Conservation (phyloP, 352 stramenopile species). For the Phytophthora kernoviae region DNA sequence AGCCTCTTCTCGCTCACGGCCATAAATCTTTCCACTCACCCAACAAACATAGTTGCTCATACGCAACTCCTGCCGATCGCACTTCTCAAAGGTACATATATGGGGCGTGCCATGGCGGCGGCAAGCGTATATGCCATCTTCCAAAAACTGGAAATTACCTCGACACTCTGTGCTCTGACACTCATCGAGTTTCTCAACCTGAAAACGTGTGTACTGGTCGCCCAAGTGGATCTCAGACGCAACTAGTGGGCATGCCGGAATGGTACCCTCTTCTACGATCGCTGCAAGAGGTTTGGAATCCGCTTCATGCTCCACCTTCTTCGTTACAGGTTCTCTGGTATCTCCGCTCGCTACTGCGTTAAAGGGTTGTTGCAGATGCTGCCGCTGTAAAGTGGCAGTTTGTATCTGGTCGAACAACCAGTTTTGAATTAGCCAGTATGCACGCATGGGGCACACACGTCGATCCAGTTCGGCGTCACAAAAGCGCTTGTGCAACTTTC, state of each 20-base stretch:
- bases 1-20: slow-evolving; percentile 56
- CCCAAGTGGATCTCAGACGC: slow-evolving; percentile 65
- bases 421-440: slow-evolving; percentile 81
- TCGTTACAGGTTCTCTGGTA: slow-evolving; percentile 5
- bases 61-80: slow-evolving; percentile 57
- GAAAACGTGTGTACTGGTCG: slow-evolving; percentile 60
- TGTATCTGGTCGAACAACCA: slow-evolving; percentile 81
- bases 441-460: slow-evolving; percentile 71
- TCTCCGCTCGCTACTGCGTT: slow-evolving; percentile 16
- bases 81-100: slow-evolving; percentile 80
- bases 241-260: slow-evolving; percentile 36
- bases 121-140: slow-evolving; percentile 79
- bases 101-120: slow-evolving; percentile 67
- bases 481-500: slow-evolving; percentile 70
- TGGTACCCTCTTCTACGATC: neutral
- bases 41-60: slow-evolving; percentile 71
- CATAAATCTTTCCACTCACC: slow-evolving; percentile 69
- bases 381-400: slow-evolving; percentile 13
- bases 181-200: slow-evolving; percentile 42
- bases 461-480: slow-evolving; percentile 62
- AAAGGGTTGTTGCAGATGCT: slow-evolving; percentile 21
- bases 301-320: slow-evolving; percentile 24
- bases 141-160: slow-evolving; percentile 64
- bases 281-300: neutral
- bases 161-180: slow-evolving; percentile 47